Conservation (phyloP, 106 monocot genomes). For the Acorus gramineus region DNA sequence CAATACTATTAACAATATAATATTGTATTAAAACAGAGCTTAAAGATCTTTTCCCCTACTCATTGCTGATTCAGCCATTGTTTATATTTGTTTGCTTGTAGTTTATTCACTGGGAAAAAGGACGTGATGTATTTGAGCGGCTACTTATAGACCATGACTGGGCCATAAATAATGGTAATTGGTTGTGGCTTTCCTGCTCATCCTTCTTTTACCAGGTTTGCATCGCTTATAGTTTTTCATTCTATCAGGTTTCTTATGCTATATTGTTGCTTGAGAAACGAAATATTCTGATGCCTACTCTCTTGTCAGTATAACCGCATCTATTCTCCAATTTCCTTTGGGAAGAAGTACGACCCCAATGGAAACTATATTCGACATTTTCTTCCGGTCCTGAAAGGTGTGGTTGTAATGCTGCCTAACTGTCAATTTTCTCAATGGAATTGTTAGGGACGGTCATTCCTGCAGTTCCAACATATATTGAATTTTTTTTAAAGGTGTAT, state of each 20-base stretch:
- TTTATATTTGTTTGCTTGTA: background rate
- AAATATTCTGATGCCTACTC: background rate
- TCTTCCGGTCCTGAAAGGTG: slow-evolving; percentile 81
- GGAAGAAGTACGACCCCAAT: slow-evolving; percentile 77
- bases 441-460: background rate
- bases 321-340: slow-evolving; percentile 81
- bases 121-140: slow-evolving; percentile 17
- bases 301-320: slow-evolving; percentile 66
- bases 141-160: slow-evolving; percentile 22
- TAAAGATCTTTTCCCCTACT: too few relatives aligned
- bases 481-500: too few relatives aligned
- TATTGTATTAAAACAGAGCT: too few relatives aligned
- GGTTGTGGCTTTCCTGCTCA: slow-evolving; percentile 26
- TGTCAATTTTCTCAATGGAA: background rate
- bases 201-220: slow-evolving; percentile 26
- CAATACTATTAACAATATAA: too few relatives aligned
- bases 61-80: too few relatives aligned
- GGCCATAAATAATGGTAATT: slow-evolving; percentile 27
- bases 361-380: slow-evolving; percentile 76
- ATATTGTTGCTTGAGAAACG: background rate
- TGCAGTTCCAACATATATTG: background rate
- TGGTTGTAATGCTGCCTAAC: too few relatives aligned
- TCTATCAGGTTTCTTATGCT: background rate
- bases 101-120: background rate
- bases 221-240: background rate